These are phyloP conservation scores for Malus orientalis DNA, from an alignment of 306 rosid species.

Conservation along the genomic window DNA sequence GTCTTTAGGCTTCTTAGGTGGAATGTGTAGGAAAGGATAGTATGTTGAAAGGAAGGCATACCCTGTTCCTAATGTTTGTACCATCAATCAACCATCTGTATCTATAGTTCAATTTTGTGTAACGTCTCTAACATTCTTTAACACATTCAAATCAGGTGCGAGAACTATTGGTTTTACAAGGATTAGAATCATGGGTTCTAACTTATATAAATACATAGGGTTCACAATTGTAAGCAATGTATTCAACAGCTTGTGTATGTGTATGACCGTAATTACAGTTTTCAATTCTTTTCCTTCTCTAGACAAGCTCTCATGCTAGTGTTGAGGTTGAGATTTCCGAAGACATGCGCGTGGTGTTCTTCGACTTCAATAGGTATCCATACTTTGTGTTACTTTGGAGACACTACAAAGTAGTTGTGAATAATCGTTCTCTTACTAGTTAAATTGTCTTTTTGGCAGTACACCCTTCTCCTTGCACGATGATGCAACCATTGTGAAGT, in stretches of 20 bases:
- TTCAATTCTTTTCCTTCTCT: neutral
- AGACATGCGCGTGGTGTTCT: conserved; percentile 29
- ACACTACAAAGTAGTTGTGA: neutral
- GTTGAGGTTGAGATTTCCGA: conserved; percentile 37
- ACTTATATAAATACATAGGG: neutral
- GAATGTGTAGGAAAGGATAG: neutral
- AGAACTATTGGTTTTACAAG: neutral
- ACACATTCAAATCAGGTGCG: neutral
- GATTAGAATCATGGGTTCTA: neutral
- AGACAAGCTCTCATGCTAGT: conserved; percentile 31
- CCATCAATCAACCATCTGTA: neutral
- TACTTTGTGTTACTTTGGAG: neutral
- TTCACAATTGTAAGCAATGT: neutral
- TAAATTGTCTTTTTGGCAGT: neutral
- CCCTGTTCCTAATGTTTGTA: neutral
- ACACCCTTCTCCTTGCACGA: conserved; percentile 34
- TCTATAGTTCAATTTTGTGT: neutral
- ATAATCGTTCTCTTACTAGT: neutral
- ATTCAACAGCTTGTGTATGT: neutral
- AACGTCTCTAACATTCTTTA: neutral
- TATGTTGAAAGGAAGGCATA: neutral
- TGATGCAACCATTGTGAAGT: conserved; percentile 22
- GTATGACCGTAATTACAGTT: neutral
- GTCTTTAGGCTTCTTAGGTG: neutral
- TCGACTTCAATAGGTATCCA: conserved; percentile 28